Evolutionary conservation across 805 yeast genomes (phyloP), one percentile per base, ranked within the genome.

Genomic region (Yamadazyma sp.): DNA sequence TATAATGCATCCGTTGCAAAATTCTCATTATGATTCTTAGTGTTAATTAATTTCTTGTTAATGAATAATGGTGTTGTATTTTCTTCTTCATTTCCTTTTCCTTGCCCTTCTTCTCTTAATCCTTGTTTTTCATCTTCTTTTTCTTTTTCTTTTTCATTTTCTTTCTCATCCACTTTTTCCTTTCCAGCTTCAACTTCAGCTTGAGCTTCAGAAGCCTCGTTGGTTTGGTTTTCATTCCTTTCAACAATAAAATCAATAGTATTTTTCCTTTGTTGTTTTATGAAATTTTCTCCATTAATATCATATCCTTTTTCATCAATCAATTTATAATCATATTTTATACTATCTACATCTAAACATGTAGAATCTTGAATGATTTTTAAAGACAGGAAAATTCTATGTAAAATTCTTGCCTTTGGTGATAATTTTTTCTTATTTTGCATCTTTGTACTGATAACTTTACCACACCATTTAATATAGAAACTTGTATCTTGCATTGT

Each of bases 401-500:
- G 95, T 35, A 87, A 61, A 20, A 82, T 74, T 38, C 78, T 69
- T 1, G 95, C 95, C 56, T 86, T 86, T 14, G 84, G 70, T 0
- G 89, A 80, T 15, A 86, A 57, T 42, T 74, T 76, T 47, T 80
- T 61, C 52, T 87, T 76, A 35, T 66, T 70, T 28, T 64, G 64
- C 80, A 82, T 80, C 49, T 91, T 77, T 45, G 78, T 73, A 22
- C 76, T 75, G 17, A 87, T 81, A 38, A 85, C 80, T 37, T 73
- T 75, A 42, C 86, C 91, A 61, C 95, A 84, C 48, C 87, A 77
- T 36, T 78, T 75, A 35, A 87, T 66, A 59, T 86, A 86, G 39
- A 79, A 73, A 43, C 77, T 78, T 50, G 95, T 86, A 46, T 84
- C 93, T 36, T 83, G 80, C 89, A 85, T 84, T 1, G 91, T 79